Evolutionary conservation across 768 basidiomycete genomes (phyloP), one percentile per base, ranked within the genome.

Genomic region (Pleurotus platypus): DNA sequence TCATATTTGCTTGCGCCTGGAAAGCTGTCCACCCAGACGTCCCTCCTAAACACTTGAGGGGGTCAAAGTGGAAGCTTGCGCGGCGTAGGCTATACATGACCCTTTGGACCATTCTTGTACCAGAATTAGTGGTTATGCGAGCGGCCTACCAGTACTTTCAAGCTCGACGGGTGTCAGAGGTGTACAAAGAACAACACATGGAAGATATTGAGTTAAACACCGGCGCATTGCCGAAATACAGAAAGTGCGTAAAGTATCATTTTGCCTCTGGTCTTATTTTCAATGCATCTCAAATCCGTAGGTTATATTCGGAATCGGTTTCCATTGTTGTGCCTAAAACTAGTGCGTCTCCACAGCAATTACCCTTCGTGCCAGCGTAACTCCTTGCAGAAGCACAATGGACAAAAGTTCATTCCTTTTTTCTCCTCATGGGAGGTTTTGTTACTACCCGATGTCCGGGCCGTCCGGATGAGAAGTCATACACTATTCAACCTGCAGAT

Each of bases 1-100:
- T 69, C 2, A 56, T 70, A 0, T 62, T 70, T n/a, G 57, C 61
- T n/a, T 72, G 70, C 56, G 62, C 62, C 15, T 72, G 69, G 71
- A 62, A 60, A 12, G 57, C 66, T 5, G 54, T 69, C 7, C 71
- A 71, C 20, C 68, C 66, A 15, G 68, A 72, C 56, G 61, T 72
- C 20, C 68, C 70, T 2, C 40, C 22, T 39, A 58, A 58, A 3
- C 40, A 66, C 4, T 60, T 62, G 6, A 49, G 55, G 12, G 26
- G 15, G 39, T 56, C 42, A 5, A 15, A 16, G 30, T 8, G 38
- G 13, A 38, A 18, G 1, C 20, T 26, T 38, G 9, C 43, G 1
- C 1, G 35, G 5, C 42, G 42, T 15, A 15, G 42, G 13, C 13
- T 43, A 43, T 18, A 15, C 42, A 15, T 57, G 11, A 58, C 48